These are phyloP conservation scores for Amyloporia xantha DNA, from an alignment of 768 basidiomycete species.

Conservation along the genomic window DNA sequence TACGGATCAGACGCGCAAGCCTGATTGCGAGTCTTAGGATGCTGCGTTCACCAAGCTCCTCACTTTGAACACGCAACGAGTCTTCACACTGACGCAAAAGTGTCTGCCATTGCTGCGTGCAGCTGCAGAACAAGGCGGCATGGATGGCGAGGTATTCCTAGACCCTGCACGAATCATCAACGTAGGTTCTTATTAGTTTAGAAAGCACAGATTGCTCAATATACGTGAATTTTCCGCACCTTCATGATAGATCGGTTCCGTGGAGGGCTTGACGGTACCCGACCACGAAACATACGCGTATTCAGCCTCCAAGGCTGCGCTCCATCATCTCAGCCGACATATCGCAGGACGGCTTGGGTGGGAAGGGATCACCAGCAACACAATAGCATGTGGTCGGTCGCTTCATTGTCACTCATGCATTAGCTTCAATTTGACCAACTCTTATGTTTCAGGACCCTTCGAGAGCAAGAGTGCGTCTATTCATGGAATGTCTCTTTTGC, in stretches of 20 bases:
- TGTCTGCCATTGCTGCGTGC: conserved; percentile 49
- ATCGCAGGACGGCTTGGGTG: conserved; percentile 49
- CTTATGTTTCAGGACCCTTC: conserved; percentile 20
- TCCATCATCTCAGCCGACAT: conserved; percentile 53
- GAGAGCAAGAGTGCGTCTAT: conserved; percentile 27
- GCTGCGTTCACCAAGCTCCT: conserved; percentile 54
- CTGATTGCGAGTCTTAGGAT: conserved; percentile 31
- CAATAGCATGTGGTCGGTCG: conserved; percentile 50
- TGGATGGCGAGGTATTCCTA: conserved; percentile 27
- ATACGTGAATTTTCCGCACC: neutral
- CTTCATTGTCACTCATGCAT: conserved; percentile 2
- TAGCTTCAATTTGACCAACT: no score
- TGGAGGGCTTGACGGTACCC: conserved; percentile 50
- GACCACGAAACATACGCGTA: conserved; percentile 60
- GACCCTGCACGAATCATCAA: conserved; percentile 58
- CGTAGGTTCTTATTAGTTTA: conserved; percentile 25
- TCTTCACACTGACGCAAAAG: conserved; percentile 59
- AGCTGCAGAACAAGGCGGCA: conserved; percentile 35
- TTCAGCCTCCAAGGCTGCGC: conserved; percentile 55
- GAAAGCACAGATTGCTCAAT: neutral
- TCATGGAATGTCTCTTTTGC: no score
- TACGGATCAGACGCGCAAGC: neutral
- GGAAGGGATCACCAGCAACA: conserved; percentile 55
- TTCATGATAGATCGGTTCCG: conserved; percentile 58
- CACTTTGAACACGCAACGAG: conserved; percentile 54